phyloP scores from a whole-genome alignment of 2,329 filamentous ascomycete genomes.

The Didymella arachidicola region DNA sequence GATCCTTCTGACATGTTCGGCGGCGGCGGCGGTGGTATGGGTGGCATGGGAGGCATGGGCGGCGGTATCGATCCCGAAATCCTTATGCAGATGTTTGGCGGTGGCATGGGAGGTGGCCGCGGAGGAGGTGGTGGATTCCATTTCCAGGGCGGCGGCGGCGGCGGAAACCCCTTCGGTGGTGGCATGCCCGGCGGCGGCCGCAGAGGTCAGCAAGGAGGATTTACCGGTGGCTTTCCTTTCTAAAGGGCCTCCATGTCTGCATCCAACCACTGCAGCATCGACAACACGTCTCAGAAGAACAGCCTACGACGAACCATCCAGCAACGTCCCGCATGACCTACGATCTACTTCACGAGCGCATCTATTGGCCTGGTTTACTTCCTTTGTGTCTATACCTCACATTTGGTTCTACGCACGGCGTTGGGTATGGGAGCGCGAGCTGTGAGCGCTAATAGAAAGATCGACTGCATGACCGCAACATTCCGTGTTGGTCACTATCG shows the following conservation, averaged over 20 bases:
- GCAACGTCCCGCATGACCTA: slow-evolving; percentile 15
- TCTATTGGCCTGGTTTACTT: slow-evolving; percentile 20
- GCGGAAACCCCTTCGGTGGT: slow-evolving; percentile 48
- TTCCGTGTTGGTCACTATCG: slow-evolving; percentile 24
- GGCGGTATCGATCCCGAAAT: slow-evolving; percentile 50
- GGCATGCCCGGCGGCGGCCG: slow-evolving; percentile 45
- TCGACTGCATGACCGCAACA: slow-evolving; percentile 27
- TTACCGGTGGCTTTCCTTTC: slow-evolving; percentile 40
- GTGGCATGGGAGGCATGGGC: slow-evolving; percentile 64
- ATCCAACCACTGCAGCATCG: not conserved
- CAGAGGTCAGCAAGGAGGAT: slow-evolving; percentile 30
- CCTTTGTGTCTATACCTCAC: slow-evolving; percentile 34
- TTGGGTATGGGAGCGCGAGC: slow-evolving; percentile 41
- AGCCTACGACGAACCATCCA: slow-evolving; percentile 1
- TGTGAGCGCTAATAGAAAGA: slow-evolving; percentile 21
- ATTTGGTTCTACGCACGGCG: slow-evolving; percentile 33
- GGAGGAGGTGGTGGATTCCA: slow-evolving; percentile 59
- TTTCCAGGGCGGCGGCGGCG: slow-evolving; percentile 45
- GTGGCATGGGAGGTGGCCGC: slow-evolving; percentile 56
- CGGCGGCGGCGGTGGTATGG: slow-evolving; percentile 67
- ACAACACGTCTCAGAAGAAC: not conserved
- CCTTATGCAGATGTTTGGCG: slow-evolving; percentile 53
- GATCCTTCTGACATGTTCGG: slow-evolving; percentile 88
- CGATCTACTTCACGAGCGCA: slow-evolving; percentile 21
- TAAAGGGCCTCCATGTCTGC: slow-evolving; percentile 13